These are phyloP conservation scores for Pholiota conissans DNA, from an alignment of 768 basidiomycete species.

Conservation along the genomic window DNA sequence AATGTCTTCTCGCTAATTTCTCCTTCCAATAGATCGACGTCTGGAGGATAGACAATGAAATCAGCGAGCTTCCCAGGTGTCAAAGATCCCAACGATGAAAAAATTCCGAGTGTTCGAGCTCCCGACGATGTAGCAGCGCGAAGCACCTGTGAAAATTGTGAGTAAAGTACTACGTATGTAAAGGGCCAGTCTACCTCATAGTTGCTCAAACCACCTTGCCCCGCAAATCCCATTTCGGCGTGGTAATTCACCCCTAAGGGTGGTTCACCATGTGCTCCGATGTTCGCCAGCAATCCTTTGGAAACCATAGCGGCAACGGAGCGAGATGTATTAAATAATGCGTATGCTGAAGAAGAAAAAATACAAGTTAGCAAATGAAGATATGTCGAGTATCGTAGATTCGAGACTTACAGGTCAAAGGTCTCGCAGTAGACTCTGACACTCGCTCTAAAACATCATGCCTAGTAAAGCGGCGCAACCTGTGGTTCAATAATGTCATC, in stretches of 20 bases:
- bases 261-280: slow-evolving; percentile 75
- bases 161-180: not conserved
- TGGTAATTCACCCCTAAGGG: slow-evolving; percentile 78
- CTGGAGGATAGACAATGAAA: slow-evolving; percentile 63
- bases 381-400: no score
- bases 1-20: slow-evolving; percentile 48
- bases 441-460: slow-evolving; percentile 64
- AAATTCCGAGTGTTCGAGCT: slow-evolving; percentile 64
- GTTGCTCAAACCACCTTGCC: slow-evolving; percentile 63
- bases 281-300: slow-evolving; percentile 59
- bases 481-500: slow-evolving; percentile 22
- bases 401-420: slow-evolving; percentile 46
- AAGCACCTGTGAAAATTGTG: slow-evolving; percentile 44
- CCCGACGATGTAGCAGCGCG: slow-evolving; percentile 69
- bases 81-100: slow-evolving; percentile 61
- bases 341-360: slow-evolving; percentile 47
- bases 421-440: slow-evolving; percentile 61
- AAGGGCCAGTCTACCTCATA: slow-evolving; percentile 61
- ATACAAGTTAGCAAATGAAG: no score
- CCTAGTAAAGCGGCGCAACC: slow-evolving; percentile 61
- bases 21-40: slow-evolving; percentile 54
- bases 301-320: slow-evolving; percentile 71
- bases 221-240: slow-evolving; percentile 68
- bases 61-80: slow-evolving; percentile 71
- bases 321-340: slow-evolving; percentile 66